Conservation (phyloP, 2,329 filamentous ascomycete genomes). For the Capronia coronata region DNA sequence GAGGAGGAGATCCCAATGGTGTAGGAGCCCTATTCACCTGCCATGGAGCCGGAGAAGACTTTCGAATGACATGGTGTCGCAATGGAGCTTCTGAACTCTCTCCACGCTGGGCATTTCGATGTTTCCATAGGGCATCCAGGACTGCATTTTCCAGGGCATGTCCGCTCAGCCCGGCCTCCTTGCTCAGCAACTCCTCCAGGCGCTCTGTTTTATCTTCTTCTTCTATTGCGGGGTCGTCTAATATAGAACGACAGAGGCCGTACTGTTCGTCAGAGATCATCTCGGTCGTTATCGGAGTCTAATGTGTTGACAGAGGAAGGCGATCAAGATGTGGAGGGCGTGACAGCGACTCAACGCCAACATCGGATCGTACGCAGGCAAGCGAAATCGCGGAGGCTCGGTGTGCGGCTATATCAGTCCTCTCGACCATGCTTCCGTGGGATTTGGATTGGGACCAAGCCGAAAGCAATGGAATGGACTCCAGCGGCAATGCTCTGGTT, state of each 20-base stretch:
- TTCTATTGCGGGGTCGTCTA: slow-evolving; percentile 73
- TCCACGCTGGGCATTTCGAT: slow-evolving; percentile 46
- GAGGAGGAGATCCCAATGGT: slow-evolving; percentile 75
- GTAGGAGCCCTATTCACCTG: slow-evolving; percentile 68
- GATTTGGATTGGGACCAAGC: neutral
- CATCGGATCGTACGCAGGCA: neutral
- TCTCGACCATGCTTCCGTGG: neutral
- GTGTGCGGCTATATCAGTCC: neutral
- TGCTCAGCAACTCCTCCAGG: slow-evolving; percentile 76
- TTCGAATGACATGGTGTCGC: slow-evolving; percentile 81
- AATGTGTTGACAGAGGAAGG: neutral
- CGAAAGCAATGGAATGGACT: neutral
- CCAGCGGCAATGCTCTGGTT: neutral
- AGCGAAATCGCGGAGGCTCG: neutral
- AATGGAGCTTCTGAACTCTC: slow-evolving; percentile 71
- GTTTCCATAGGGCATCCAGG: slow-evolving; percentile 76
- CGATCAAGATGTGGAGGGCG: neutral
- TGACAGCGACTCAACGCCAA: slow-evolving; percentile 11
- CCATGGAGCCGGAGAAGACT: slow-evolving; percentile 90
- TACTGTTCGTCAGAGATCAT: slow-evolving; percentile 94
- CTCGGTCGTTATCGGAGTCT: slow-evolving; percentile 24
- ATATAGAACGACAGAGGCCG: slow-evolving; percentile 80
- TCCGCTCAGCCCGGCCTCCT: slow-evolving; percentile 68
- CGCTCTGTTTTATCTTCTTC: slow-evolving; percentile 95
- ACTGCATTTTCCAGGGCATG: slow-evolving; percentile 80